Percentiles rank a stretch among this genome's conserved stretches.
phyloP scores from a whole-genome alignment of 1,284 basidiomycete genomes.

The Ceratobasidium sp. region DNA sequence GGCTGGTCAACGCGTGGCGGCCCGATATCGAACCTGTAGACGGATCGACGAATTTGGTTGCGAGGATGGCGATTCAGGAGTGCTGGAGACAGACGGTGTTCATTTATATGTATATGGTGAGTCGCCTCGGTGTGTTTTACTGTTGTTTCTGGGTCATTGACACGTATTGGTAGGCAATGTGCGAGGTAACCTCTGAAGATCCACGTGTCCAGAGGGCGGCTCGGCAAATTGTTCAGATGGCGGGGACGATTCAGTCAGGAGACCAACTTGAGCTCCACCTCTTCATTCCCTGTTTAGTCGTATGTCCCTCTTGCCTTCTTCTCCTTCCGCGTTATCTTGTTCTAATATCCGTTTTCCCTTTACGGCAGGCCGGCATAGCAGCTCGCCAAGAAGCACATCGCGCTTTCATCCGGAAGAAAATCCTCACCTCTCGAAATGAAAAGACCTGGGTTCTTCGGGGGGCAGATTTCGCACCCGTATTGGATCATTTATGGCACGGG shows the following conservation, averaged over 20 bases:
- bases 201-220: slow-evolving; percentile 23
- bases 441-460: slow-evolving; percentile 12
- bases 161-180: background rate
- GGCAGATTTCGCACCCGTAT: slow-evolving; percentile 8
- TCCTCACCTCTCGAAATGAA: background rate
- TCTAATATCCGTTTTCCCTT: no score
- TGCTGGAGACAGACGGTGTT: slow-evolving; percentile 13
- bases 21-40: background rate
- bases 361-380: slow-evolving; percentile 19
- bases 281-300: slow-evolving; percentile 9
- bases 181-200: slow-evolving; percentile 7
- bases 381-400: slow-evolving; percentile 10
- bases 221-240: slow-evolving; percentile 2
- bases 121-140: background rate
- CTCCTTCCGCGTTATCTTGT: background rate
- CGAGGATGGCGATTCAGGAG: slow-evolving; percentile 21
- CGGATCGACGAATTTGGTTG: background rate
- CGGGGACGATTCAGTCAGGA: background rate
- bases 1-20: background rate
- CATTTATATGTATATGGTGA: slow-evolving; percentile 34
- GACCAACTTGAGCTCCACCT: background rate
- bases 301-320: background rate
- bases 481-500: slow-evolving; percentile 15
- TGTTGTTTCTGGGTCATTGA: background rate
- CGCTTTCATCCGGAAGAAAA: background rate